These are phyloP conservation scores for Ambrosiella beaveri DNA, from an alignment of 2,329 filamentous ascomycete genomes.

Conservation along the genomic window DNA sequence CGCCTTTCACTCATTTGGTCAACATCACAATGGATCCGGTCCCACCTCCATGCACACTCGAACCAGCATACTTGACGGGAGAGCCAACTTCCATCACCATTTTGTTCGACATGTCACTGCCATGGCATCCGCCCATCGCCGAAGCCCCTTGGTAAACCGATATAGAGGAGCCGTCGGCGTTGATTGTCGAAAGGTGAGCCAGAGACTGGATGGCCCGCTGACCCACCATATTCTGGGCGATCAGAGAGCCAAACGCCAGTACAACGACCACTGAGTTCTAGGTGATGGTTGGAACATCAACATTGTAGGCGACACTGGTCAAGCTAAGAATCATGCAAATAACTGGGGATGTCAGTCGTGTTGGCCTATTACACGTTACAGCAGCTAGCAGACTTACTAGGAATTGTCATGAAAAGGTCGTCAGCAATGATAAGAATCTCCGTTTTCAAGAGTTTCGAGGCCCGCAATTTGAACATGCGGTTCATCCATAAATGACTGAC, in stretches of 20 bases:
- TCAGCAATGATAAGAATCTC: constrained; percentile 40
- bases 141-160: background rate
- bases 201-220: background rate
- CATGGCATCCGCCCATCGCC: background rate
- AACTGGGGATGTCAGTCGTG: background rate
- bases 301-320: background rate
- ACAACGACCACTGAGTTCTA: background rate
- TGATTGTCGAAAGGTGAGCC: background rate
- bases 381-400: constrained; percentile 23
- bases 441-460: constrained; percentile 29
- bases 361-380: background rate
- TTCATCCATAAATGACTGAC: constrained; percentile 30
- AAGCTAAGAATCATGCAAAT: background rate
- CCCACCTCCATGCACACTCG: background rate
- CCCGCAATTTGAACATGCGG: constrained; percentile 28
- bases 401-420: constrained; percentile 37
- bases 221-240: background rate
- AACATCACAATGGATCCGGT: background rate
- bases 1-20: background rate
- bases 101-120: background rate
- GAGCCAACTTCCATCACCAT: background rate
- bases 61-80: background rate
- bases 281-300: background rate
- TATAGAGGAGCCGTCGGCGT: background rate
- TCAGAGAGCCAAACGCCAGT: background rate